Conservation (phyloP, 495 filamentous ascomycete genomes). For the Xylaria castorea region DNA sequence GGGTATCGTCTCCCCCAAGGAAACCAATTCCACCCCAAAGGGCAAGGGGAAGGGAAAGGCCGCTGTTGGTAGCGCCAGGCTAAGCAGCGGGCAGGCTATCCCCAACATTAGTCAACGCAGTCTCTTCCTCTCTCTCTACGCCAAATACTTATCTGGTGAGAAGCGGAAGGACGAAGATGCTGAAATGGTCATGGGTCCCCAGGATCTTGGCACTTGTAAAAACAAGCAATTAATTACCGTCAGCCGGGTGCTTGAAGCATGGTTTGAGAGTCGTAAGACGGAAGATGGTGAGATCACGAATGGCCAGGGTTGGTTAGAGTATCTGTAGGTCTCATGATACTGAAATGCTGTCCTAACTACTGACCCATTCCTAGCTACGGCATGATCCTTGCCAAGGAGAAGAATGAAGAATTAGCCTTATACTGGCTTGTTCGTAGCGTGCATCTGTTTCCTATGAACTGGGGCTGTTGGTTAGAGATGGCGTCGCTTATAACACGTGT, state of each 20-base stretch:
- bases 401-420: conserved; percentile 83
- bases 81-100: conserved; percentile 36
- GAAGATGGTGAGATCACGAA: conserved; percentile 61
- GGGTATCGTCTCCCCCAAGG: conserved; percentile 60
- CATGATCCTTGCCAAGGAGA: conserved; percentile 85
- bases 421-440: conserved; percentile 85
- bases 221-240: conserved; percentile 84
- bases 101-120: conserved; percentile 79
- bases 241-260: conserved; percentile 74
- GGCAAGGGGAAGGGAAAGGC: conserved; percentile 57
- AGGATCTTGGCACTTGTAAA: conserved; percentile 79
- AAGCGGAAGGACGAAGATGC: conserved; percentile 95
- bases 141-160: conserved; percentile 90
- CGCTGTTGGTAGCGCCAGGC: conserved; percentile 39
- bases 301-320: conserved; percentile 94
- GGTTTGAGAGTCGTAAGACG: conserved; percentile 69
- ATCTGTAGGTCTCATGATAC: conserved; percentile 59
- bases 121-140: conserved; percentile 91
- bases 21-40: conserved; percentile 50
- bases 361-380: conserved; percentile 62
- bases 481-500: conserved; percentile 72
- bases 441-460: conserved; percentile 87
- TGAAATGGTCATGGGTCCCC: conserved; percentile 95
- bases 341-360: neutral
- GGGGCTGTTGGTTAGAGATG: conserved; percentile 95